Evolutionary conservation across 2,329 filamentous ascomycete genomes (phyloP).

Genomic region (Elsinoe ampelina): DNA sequence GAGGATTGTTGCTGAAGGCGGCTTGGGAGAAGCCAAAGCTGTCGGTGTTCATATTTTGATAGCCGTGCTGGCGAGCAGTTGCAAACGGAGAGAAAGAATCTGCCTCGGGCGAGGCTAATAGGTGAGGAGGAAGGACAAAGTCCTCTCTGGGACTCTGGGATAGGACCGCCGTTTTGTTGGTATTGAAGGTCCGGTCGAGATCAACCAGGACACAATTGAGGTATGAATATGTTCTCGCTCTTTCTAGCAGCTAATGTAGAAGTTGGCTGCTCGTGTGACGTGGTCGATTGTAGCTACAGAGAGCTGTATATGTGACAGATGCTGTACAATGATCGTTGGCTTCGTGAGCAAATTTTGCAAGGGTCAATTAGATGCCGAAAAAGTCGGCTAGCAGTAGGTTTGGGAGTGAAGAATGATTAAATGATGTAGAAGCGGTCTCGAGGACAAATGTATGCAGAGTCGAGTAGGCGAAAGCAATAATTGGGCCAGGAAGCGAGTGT

Average conservation of each 20-base stretch:
- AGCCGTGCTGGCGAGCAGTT: conserved; percentile 49
- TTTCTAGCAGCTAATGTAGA: not conserved
- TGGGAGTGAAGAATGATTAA: not conserved
- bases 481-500: conserved; percentile 1
- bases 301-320: not conserved
- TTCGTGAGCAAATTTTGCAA: conserved; percentile 3
- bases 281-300: not conserved
- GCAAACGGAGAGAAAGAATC: conserved; percentile 51
- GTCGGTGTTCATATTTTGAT: conserved; percentile 61
- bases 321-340: conserved; percentile 6
- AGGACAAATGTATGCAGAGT: not conserved
- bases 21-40: conserved; percentile 89
- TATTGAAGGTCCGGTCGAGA: conserved; percentile 13
- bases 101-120: conserved; percentile 87
- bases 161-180: conserved; percentile 70
- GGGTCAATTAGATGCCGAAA: conserved; percentile 1
- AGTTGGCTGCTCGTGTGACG: not conserved
- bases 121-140: conserved; percentile 72
- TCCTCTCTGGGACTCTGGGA: conserved; percentile 71
- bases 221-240: conserved; percentile 2
- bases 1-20: conserved; percentile 76
- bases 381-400: not conserved
- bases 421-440: not conserved
- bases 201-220: conserved; percentile 9
- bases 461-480: conserved; percentile 7